Percentiles rank a stretch among this genome's conserved stretches.
Evolutionary conservation across 1,284 basidiomycete species (phyloP).

Genomic region (Ceratobasidium sp.): DNA sequence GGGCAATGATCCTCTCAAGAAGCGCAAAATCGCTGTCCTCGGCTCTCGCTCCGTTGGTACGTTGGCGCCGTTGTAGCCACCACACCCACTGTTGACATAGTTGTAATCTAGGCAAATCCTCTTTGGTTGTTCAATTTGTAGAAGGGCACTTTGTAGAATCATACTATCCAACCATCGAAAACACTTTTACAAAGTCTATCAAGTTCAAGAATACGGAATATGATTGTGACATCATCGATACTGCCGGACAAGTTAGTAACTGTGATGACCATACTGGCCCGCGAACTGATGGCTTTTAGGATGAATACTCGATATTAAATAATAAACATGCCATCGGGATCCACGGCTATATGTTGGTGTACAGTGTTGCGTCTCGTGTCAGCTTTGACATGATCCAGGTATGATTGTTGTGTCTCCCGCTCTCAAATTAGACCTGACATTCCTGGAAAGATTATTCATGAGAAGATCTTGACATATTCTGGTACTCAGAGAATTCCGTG

Average conservation of each 20-base stretch:
- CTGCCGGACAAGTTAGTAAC: slow-evolving; percentile 67
- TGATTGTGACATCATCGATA: slow-evolving; percentile 98
- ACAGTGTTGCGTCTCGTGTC: slow-evolving; percentile 89
- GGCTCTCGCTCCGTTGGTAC: slow-evolving; percentile 81
- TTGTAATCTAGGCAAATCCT: slow-evolving; percentile 70
- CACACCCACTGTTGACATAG: background rate
- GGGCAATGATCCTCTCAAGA: slow-evolving; percentile 57
- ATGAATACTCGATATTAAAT: slow-evolving; percentile 85
- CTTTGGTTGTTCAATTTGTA: slow-evolving; percentile 75
- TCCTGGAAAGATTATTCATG: slow-evolving; percentile 71
- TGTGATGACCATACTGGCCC: slow-evolving; percentile 2
- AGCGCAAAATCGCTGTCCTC: slow-evolving; percentile 84
- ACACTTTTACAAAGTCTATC: slow-evolving; percentile 84
- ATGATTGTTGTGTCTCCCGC: background rate
- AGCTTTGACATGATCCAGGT: slow-evolving; percentile 93
- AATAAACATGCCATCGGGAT: slow-evolving; percentile 84
- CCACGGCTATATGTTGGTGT: slow-evolving; percentile 89
- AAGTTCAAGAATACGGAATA: slow-evolving; percentile 85
- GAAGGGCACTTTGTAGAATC: slow-evolving; percentile 74
- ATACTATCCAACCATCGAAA: slow-evolving; percentile 96
- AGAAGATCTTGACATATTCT: slow-evolving; percentile 97
- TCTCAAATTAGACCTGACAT: background rate
- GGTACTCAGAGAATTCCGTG: slow-evolving; percentile 91
- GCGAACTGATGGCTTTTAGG: slow-evolving; percentile 56
- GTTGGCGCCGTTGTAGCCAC: slow-evolving; percentile 45